phyloP scores from a whole-genome alignment of 2,329 filamentous ascomycete species.

The Metarhizium guizhouense region DNA sequence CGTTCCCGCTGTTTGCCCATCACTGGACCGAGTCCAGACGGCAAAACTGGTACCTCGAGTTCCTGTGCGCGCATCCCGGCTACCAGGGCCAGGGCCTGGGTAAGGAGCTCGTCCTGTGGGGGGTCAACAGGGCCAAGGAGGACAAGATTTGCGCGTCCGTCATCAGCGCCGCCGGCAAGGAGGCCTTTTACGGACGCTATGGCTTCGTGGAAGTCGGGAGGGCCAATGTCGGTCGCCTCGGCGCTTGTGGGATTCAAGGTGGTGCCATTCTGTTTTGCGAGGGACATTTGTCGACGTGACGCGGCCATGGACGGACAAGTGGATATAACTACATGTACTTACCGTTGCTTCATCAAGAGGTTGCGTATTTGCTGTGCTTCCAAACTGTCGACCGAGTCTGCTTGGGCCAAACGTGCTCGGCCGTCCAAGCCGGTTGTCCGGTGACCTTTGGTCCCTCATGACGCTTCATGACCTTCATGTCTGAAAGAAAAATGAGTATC shows the following conservation, averaged over 20 bases:
- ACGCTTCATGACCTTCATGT: no score
- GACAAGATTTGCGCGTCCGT: constrained; percentile 31
- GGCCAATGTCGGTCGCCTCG: constrained; percentile 2
- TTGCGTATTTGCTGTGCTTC: no score
- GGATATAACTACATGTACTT: no score
- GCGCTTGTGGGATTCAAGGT: background rate
- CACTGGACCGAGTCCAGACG: constrained; percentile 19
- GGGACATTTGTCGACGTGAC: background rate
- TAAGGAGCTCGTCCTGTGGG: constrained; percentile 29
- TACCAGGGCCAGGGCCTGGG: constrained; percentile 28
- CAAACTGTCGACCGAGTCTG: no score
- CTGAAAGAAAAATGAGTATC: no score
- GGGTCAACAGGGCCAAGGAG: constrained; percentile 24
- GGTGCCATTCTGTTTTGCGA: constrained; percentile 4
- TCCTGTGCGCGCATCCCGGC: constrained; percentile 28
- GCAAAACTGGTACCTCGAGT: constrained; percentile 29
- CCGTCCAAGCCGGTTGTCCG: no score
- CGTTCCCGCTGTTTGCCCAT: constrained; percentile 12
- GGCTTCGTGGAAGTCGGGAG: constrained; percentile 3
- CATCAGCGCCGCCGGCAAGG: constrained; percentile 26
- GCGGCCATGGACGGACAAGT: background rate
- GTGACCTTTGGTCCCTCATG: no score
- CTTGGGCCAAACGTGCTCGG: no score
- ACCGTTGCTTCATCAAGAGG: no score
- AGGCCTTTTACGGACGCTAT: constrained; percentile 24